Percentiles rank a stretch among this genome's conserved stretches.
Evolutionary conservation across 257 asterid genomes (phyloP).

Genomic region (Nicotiana noctiflora): DNA sequence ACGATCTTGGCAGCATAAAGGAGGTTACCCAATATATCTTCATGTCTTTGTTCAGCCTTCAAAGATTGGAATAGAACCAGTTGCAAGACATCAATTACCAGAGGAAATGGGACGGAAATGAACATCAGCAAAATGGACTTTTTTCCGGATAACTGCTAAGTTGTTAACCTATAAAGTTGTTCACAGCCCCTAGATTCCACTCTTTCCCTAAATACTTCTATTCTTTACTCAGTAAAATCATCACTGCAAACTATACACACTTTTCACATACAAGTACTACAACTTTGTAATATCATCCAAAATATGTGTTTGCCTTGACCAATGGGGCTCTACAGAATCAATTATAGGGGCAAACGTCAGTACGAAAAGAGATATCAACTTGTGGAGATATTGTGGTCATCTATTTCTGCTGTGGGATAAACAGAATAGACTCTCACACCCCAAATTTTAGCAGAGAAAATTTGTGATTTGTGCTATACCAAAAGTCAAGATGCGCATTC

Average conservation of each 20-base stretch:
- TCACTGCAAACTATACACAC: neutral
- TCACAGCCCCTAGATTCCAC: neutral
- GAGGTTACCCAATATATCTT: constrained; percentile 78
- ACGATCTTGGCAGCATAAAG: constrained; percentile 83
- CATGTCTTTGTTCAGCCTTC: constrained; percentile 81
- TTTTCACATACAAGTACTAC: neutral
- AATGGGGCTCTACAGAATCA: neutral
- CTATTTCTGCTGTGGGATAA: neutral
- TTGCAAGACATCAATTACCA: neutral
- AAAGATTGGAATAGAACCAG: constrained; percentile 15
- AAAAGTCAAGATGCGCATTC: neutral
- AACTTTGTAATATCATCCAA: neutral
- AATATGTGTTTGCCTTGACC: neutral
- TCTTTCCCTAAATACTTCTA: neutral
- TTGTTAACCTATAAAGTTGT: neutral
- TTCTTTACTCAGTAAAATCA: neutral
- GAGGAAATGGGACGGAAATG: neutral
- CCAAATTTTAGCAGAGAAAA: neutral
- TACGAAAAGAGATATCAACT: neutral
- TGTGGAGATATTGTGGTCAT: neutral
- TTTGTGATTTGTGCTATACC: neutral
- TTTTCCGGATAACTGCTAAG: neutral
- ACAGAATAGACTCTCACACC: neutral
- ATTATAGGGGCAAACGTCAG: neutral
- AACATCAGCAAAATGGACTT: neutral